Conservation (phyloP, 108 stramenopile species). For the Conticribra guillardii region DNA sequence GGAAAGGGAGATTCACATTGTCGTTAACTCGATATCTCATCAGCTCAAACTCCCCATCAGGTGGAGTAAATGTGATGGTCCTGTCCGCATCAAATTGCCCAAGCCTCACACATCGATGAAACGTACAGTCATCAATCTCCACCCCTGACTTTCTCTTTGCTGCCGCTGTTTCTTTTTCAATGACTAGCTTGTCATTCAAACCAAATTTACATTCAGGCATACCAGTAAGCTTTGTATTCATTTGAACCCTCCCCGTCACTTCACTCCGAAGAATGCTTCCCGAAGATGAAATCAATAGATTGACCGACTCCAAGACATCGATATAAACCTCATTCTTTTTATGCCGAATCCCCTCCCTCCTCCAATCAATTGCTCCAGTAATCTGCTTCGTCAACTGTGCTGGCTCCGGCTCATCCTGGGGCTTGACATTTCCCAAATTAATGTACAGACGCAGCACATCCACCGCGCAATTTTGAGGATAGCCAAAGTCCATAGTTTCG, state of each 20-base stretch:
- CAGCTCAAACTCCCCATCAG: constrained; percentile 99
- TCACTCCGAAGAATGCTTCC: constrained; percentile 92
- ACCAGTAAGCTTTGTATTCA: constrained; percentile 98
- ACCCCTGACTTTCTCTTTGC: constrained; percentile 87
- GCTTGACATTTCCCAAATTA: constrained; percentile 91
- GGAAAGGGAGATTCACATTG: constrained; percentile 95
- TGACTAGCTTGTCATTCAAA: constrained; percentile 98
- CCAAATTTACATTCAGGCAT: constrained; percentile 99
- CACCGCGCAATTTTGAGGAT: constrained; percentile 98
- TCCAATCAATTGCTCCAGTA: constrained; percentile 99
- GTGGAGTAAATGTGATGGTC: constrained; percentile 99
- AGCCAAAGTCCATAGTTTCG: constrained; percentile 99
- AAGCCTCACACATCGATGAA: constrained; percentile 97
- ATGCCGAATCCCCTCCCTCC: constrained; percentile 97
- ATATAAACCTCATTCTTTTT: constrained; percentile 99
- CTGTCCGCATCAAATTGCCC: constrained; percentile 99
- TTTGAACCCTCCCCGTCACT: constrained; percentile 95
- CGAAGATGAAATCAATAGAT: constrained; percentile 92
- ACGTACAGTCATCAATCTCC: constrained; percentile 98
- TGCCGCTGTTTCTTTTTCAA: constrained; percentile 92
- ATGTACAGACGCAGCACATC: constrained; percentile 98
- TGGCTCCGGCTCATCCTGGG: constrained; percentile 82
- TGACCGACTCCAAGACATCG: constrained; percentile 97
- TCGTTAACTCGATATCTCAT: constrained; percentile 98
- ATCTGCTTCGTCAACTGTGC: constrained; percentile 92